These are phyloP conservation scores for Rhizopus delemar DNA, from an alignment of 371 early-diverging fungal species.

Conservation along the genomic window DNA sequence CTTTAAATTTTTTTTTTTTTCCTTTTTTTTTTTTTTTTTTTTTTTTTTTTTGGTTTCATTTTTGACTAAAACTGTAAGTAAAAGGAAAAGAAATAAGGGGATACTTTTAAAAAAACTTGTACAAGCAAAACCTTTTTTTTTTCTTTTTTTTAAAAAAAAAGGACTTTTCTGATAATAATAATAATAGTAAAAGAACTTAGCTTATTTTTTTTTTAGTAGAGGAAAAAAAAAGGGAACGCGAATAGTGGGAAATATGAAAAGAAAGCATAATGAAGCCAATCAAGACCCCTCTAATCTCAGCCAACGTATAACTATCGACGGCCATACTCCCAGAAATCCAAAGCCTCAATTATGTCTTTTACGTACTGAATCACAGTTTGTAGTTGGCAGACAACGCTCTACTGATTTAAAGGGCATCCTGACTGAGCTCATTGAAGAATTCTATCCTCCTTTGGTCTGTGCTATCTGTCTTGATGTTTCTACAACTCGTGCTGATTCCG, in stretches of 20 bases:
- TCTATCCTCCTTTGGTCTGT: slow-evolving; percentile 33
- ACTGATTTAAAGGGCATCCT: slow-evolving; percentile 17
- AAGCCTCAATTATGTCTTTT: neutral
- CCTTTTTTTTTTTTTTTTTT: too few species aligned
- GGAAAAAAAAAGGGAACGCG: neutral
- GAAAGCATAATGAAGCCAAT: neutral
- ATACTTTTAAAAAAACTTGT: too few species aligned
- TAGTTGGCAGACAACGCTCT: slow-evolving; percentile 13
- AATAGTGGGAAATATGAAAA: neutral
- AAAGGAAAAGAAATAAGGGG: too few species aligned
- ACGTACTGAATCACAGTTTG: neutral
- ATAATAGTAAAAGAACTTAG: too few species aligned
- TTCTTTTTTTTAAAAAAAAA: too few species aligned
- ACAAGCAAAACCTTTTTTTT: too few species aligned
- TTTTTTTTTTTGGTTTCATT: too few species aligned
- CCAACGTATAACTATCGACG: neutral
- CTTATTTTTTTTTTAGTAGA: too few species aligned
- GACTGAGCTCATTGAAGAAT: slow-evolving; percentile 26
- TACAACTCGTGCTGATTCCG: slow-evolving; percentile 19
- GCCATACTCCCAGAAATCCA: neutral
- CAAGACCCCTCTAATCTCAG: neutral
- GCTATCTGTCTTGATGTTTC: slow-evolving; percentile 19
- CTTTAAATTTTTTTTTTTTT: too few species aligned
- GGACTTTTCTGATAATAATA: too few species aligned
- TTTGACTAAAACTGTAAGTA: too few species aligned